Evolutionary conservation across 164 flowering plant species (phyloP).

Genomic region (Stephania yunnanensis): DNA sequence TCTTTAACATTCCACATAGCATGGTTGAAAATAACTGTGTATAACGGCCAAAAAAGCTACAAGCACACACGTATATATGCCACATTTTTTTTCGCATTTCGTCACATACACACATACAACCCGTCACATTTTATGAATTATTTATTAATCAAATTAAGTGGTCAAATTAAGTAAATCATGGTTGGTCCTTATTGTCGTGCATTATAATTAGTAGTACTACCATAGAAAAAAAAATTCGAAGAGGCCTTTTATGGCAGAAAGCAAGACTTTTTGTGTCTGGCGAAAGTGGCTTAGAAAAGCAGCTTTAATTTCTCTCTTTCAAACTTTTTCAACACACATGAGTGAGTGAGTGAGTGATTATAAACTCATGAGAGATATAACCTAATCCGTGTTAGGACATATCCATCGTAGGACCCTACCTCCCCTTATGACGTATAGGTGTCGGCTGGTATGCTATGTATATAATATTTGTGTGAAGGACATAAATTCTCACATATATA

Average conservation of each 20-base stretch:
- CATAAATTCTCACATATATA: background rate
- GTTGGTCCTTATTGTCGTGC: background rate
- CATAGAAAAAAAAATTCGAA: background rate
- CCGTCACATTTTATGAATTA: background rate
- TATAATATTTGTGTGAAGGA: background rate
- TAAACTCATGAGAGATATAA: background rate
- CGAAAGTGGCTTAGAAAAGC: constrained; percentile 2
- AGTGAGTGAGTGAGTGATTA: no score
- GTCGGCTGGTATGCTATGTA: background rate
- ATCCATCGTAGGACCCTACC: background rate
- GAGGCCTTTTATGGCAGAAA: background rate
- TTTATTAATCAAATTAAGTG: background rate
- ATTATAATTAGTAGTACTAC: background rate
- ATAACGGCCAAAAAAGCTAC: background rate
- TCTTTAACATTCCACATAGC: background rate
- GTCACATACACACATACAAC: background rate
- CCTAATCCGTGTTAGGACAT: constrained; percentile 2
- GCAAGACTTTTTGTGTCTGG: background rate
- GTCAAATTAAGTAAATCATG: background rate
- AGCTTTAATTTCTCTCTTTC: background rate
- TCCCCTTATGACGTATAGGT: background rate
- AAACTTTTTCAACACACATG: background rate
- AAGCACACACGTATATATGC: background rate
- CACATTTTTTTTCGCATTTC: background rate
- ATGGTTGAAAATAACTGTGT: background rate